Base-by-base conservation (phyloP, 1,139 yeast species). In the Pichia norvegensis region DNA sequence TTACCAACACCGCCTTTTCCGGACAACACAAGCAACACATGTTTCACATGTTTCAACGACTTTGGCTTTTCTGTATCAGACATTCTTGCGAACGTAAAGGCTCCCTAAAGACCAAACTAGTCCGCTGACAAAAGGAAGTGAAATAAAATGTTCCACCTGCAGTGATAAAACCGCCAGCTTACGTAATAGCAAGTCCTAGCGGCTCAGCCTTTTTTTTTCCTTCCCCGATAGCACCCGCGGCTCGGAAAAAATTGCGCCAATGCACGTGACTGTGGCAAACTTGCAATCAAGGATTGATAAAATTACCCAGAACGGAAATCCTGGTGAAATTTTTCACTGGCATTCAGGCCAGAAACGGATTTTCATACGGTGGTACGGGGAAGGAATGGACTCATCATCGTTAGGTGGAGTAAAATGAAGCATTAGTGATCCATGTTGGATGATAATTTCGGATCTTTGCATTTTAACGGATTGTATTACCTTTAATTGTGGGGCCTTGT, bases 1-100 rank as follows among this genome's bases (percentile, higher is more conserved):
- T 92, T 92, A 1, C 99, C 99, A 1, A 92, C 98, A 60, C 95
- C 98, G n/a, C 97, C 97, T 63, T 88, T 88, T 4, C 96, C 97
- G 0, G 95, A 85, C 1, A 92, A 72, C 2, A 92, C 84, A 40
- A 92, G 72, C 3, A 88, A 66, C 43, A 90, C 82, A 61, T 92
- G 95, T 57, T 81, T 81, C 38, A 90, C 83, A 45, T 74, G 69
- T 27, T 64, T 63, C 31, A 86, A 66, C 4, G 90, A 78, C 38
- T 67, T 66, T 2, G 85, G 85, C 4, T 68, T 63, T 41, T 63
- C 70, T 27, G 47, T 46, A 13, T 41, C 41, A 8, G 46, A 40
- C 52, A 49, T 46, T 29, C 6, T 20, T 17, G 35, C 20, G 11
- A 11, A 11, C 20, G 29, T 11, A n/a, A n/a, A n/a, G n/a, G n/a